Conservation (phyloP, 2,329 filamentous ascomycete genomes). For the Coleophoma cylindrospora region DNA sequence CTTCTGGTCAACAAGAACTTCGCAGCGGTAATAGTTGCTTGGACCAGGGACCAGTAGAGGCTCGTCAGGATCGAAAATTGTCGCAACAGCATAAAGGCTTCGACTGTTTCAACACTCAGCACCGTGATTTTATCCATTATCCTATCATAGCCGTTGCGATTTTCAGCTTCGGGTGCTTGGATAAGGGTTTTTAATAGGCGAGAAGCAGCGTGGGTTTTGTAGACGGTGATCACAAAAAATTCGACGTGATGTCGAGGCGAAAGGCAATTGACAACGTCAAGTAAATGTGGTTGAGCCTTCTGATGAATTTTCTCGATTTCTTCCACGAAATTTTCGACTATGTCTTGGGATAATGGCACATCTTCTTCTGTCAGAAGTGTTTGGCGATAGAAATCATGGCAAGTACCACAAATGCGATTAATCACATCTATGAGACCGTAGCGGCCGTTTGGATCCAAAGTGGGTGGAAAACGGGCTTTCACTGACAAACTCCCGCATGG, state of each 20-base stretch:
- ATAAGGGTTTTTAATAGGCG: background rate
- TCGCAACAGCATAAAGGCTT: background rate
- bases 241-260: background rate
- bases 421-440: background rate
- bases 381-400: background rate
- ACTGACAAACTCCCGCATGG: background rate
- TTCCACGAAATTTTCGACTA: background rate
- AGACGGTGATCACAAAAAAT: background rate
- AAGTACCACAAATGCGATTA: background rate
- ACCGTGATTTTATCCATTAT: background rate
- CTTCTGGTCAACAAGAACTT: background rate
- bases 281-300: constrained; percentile 1
- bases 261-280: background rate
- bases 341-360: background rate
- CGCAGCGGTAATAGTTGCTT: background rate
- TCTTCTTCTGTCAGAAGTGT: background rate
- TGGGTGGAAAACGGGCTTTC: background rate
- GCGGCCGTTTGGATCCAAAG: background rate
- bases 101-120: background rate
- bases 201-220: background rate
- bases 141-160: background rate
- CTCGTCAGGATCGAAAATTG: constrained; percentile 1
- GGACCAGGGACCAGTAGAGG: constrained; percentile 1
- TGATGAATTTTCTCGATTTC: background rate
- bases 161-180: background rate